These are phyloP conservation scores for Albugo laibachii DNA, from an alignment of 352 stramenopile species.

Conservation along the genomic window DNA sequence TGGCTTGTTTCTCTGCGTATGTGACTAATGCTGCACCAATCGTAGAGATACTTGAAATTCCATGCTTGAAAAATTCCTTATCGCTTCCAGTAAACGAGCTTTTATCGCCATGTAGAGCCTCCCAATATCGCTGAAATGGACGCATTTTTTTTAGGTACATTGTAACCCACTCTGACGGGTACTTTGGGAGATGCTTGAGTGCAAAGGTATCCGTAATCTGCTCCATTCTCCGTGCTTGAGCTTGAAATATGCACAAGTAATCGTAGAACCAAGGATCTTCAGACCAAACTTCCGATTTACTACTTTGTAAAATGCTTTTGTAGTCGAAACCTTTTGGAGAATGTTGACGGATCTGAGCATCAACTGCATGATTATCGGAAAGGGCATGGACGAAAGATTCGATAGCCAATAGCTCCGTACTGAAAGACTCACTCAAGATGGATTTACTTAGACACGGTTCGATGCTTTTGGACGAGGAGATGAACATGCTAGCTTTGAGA, in stretches of 20 bases:
- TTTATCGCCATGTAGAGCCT: constrained; percentile 52
- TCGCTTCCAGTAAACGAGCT: constrained; percentile 52
- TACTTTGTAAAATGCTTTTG: too few relatives aligned
- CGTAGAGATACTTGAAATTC: constrained; percentile 57
- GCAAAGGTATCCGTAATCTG: constrained; percentile 29
- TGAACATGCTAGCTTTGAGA: too few relatives aligned
- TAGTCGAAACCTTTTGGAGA: too few relatives aligned
- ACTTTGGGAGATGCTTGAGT: constrained; percentile 18
- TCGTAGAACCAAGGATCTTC: constrained; percentile 15
- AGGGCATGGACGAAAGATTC: too few relatives aligned
- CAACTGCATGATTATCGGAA: too few relatives aligned
- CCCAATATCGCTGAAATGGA: constrained; percentile 44
- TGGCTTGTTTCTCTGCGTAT: constrained; percentile 43
- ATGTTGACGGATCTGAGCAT: too few relatives aligned
- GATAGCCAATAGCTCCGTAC: too few relatives aligned
- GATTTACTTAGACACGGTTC: too few relatives aligned
- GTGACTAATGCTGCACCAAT: constrained; percentile 43
- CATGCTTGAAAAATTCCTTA: constrained; percentile 50
- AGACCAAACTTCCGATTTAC: too few relatives aligned
- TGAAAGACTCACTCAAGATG: too few relatives aligned
- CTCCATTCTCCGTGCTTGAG: constrained; percentile 22
- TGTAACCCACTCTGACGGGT: constrained; percentile 26
- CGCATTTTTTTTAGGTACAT: constrained; percentile 55
- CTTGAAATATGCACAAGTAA: constrained; percentile 27
- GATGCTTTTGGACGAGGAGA: too few relatives aligned